Conservation (phyloP, 768 basidiomycete species). For the Pleurotus tuoliensis region DNA sequence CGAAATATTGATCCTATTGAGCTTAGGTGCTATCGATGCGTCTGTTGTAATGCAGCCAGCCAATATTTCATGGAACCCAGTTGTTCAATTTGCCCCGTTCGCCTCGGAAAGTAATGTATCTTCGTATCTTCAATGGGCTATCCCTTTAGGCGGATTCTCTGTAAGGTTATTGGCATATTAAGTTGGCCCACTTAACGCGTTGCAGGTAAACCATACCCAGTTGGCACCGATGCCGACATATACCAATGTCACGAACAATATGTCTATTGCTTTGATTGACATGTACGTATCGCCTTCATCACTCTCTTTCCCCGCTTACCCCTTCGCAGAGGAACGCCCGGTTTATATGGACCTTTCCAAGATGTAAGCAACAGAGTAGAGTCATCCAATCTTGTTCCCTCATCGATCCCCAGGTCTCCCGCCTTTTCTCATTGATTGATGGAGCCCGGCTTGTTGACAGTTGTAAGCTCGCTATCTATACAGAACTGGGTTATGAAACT, state of each 20-base stretch:
- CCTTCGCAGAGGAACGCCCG: slow-evolving; percentile 54
- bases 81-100: slow-evolving; percentile 70
- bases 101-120: slow-evolving; percentile 52
- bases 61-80: slow-evolving; percentile 68
- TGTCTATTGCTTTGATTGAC: slow-evolving; percentile 68
- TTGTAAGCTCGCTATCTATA: slow-evolving; percentile 27
- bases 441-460: slow-evolving; percentile 66
- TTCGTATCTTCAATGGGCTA: slow-evolving; percentile 75
- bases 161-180: slow-evolving; percentile 28
- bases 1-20: neutral
- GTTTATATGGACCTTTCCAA: slow-evolving; percentile 74
- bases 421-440: slow-evolving; percentile 55
- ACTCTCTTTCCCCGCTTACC: neutral
- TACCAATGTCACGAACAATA: slow-evolving; percentile 46
- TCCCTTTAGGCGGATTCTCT: slow-evolving; percentile 51
- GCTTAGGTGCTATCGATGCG: slow-evolving; percentile 71
- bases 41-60: slow-evolving; percentile 60
- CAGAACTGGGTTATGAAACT: neutral
- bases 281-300: slow-evolving; percentile 41
- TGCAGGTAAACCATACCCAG: slow-evolving; percentile 52
- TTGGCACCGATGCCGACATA: slow-evolving; percentile 63
- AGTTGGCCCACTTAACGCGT: neutral
- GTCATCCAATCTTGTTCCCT: neutral
- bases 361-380: slow-evolving; percentile 44
- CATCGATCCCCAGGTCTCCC: slow-evolving; percentile 49